phyloP scores from a whole-genome alignment of 805 yeast genomes.

The Wickerhamiella cacticola region DNA sequence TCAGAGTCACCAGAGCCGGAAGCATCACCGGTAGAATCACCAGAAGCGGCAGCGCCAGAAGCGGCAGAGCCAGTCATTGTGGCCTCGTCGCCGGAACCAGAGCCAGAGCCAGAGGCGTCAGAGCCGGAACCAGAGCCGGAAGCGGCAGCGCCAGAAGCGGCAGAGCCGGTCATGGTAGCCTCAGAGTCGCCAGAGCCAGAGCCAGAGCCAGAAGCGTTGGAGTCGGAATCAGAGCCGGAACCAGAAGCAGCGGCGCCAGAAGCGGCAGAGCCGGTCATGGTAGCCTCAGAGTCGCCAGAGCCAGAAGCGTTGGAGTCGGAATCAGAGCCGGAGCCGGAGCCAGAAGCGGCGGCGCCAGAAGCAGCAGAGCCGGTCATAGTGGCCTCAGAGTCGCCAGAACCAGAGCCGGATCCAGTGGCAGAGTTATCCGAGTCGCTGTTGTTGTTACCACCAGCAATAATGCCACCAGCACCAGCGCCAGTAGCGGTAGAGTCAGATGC shows the following conservation, averaged over 20 bases:
- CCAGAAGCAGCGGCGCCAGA: slow-evolving; percentile 1
- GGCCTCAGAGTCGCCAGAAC: background rate
- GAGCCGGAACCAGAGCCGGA: background rate
- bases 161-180: background rate
- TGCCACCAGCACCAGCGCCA: slow-evolving; percentile 2
- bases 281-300: background rate
- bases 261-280: too few relatives aligned
- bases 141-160: background rate
- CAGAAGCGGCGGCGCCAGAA: background rate
- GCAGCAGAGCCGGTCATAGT: slow-evolving; percentile 1
- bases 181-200: background rate
- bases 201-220: slow-evolving; percentile 1
- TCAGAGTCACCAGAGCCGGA: slow-evolving; percentile 9
- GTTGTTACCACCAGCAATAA: background rate
- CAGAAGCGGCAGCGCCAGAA: background rate
- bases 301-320: too few relatives aligned
- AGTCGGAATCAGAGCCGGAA: background rate
- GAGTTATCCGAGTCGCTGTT: background rate
- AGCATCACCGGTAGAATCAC: background rate
- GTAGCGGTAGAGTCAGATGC: background rate
- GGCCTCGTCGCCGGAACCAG: slow-evolving; percentile 1
- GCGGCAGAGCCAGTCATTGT: too few relatives aligned
- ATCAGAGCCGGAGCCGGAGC: slow-evolving; percentile 3
- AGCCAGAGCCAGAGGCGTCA: background rate
- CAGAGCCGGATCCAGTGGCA: background rate